A percentile compares a stretch with the other conserved stretches of the same genome.
Conservation (phyloP, 2,329 filamentous ascomycete species). For the Nemania sp. region DNA sequence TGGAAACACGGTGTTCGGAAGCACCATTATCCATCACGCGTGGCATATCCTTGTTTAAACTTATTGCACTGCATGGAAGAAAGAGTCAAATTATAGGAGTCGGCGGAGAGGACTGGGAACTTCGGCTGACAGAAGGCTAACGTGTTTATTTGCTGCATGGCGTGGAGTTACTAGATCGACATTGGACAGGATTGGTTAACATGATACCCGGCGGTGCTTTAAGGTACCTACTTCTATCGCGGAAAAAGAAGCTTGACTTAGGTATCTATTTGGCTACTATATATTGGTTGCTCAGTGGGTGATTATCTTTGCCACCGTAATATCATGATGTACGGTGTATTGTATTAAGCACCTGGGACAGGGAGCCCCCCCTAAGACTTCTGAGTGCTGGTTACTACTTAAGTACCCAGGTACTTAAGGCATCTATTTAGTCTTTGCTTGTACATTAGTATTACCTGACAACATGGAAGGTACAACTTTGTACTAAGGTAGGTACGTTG, state of each 20-base stretch:
- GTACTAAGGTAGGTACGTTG: background rate
- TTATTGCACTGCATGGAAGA: background rate
- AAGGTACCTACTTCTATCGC: background rate
- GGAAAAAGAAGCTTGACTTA: background rate
- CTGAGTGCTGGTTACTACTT: too few relatives aligned
- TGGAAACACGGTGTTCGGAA: conserved; percentile 38
- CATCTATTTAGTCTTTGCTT: too few relatives aligned
- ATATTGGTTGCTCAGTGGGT: too few relatives aligned
- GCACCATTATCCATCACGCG: conserved; percentile 39
- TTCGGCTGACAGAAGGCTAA: background rate
- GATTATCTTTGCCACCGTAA: too few relatives aligned
- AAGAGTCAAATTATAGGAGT: background rate
- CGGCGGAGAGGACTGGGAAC: background rate
- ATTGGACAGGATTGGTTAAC: conserved; percentile 10
- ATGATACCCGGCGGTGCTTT: conserved; percentile 24
- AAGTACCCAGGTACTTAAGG: too few relatives aligned
- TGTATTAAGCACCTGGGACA: too few relatives aligned
- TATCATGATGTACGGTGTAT: too few relatives aligned
- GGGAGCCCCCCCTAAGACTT: too few relatives aligned
- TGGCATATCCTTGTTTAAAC: conserved; percentile 38
- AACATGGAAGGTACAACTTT: too few relatives aligned
- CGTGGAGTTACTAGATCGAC: conserved; percentile 23
- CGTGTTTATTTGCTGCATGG: conserved; percentile 24
- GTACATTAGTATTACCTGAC: too few relatives aligned
- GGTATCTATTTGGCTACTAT: too few relatives aligned